Conservation (phyloP, 2,329 filamentous ascomycete species). For the Drechslerella dactyloides region DNA sequence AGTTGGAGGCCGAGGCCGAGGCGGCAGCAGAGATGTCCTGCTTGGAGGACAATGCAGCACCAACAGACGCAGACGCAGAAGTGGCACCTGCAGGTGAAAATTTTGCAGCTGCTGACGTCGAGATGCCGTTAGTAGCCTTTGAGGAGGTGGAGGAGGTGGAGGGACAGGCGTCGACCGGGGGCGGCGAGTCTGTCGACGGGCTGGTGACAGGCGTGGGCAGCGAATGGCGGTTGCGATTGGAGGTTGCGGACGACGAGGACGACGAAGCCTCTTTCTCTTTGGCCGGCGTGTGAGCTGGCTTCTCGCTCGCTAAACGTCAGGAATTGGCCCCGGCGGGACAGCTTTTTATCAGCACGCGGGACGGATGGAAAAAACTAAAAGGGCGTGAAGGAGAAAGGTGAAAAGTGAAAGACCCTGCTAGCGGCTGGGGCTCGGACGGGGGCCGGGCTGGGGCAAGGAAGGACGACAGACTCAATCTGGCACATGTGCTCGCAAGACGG, state of each 20-base stretch:
- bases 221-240: constrained; percentile 36
- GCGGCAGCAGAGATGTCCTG: constrained; percentile 36
- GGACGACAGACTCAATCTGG: background rate
- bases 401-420: background rate
- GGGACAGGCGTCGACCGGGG: constrained; percentile 4
- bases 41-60: constrained; percentile 14
- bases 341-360: constrained; percentile 17
- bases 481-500: too few relatives aligned
- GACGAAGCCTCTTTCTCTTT: constrained; percentile 10
- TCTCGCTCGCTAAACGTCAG: constrained; percentile 29
- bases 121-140: constrained; percentile 26
- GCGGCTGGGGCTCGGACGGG: background rate
- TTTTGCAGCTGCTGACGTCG: constrained; percentile 49
- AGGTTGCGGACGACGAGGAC: constrained; percentile 9
- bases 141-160: background rate
- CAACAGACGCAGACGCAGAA: constrained; percentile 14
- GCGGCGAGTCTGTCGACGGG: constrained; percentile 28
- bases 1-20: constrained; percentile 10
- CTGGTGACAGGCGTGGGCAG: constrained; percentile 46
- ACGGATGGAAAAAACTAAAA: background rate
- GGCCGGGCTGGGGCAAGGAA: background rate
- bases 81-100: constrained; percentile 34
- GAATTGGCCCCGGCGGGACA: constrained; percentile 29
- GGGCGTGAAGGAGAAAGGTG: background rate
- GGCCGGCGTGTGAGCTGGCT: constrained; percentile 39